These are phyloP conservation scores for Lophiotrema nucula DNA, from an alignment of 495 filamentous ascomycete genomes.

Conservation along the genomic window DNA sequence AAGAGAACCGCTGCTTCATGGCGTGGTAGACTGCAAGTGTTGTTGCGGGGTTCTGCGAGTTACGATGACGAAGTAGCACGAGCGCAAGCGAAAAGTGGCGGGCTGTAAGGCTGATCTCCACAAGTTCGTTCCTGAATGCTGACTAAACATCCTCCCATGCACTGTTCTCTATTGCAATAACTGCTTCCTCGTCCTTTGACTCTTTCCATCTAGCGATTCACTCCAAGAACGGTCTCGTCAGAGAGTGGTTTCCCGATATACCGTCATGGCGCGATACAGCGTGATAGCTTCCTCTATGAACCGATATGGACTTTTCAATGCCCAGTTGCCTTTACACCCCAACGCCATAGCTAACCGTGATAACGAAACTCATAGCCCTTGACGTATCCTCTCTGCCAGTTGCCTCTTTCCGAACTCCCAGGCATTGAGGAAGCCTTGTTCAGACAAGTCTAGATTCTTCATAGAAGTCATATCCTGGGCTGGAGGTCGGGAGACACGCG, in stretches of 20 bases:
- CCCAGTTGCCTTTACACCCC: no score
- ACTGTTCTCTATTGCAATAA: neutral
- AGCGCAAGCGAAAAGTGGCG: slow-evolving; percentile 4
- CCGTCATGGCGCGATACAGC: no score
- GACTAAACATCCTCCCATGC: neutral
- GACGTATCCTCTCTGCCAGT: slow-evolving; percentile 85
- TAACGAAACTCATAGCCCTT: no score
- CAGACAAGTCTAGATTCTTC: slow-evolving; percentile 89
- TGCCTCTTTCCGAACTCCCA: slow-evolving; percentile 95
- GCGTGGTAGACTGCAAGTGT: slow-evolving; percentile 35
- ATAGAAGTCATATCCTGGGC: slow-evolving; percentile 83
- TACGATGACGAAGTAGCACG: slow-evolving; percentile 17
- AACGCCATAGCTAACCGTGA: no score
- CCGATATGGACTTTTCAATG: no score
- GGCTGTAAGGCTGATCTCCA: slow-evolving; percentile 12
- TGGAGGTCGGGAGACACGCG: slow-evolving; percentile 87
- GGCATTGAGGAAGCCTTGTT: slow-evolving; percentile 92
- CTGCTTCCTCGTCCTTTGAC: no score
- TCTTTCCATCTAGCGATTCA: no score
- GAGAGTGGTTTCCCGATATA: no score
- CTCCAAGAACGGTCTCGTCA: no score
- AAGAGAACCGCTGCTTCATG: slow-evolving; percentile 99
- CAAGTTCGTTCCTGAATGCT: neutral
- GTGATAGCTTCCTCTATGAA: no score
- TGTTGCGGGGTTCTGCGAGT: slow-evolving; percentile 4